A percentile compares a stretch with the other conserved stretches of the same genome.
Conservation (phyloP, 2,329 filamentous ascomycete species). For the Colletotrichum sp. region DNA sequence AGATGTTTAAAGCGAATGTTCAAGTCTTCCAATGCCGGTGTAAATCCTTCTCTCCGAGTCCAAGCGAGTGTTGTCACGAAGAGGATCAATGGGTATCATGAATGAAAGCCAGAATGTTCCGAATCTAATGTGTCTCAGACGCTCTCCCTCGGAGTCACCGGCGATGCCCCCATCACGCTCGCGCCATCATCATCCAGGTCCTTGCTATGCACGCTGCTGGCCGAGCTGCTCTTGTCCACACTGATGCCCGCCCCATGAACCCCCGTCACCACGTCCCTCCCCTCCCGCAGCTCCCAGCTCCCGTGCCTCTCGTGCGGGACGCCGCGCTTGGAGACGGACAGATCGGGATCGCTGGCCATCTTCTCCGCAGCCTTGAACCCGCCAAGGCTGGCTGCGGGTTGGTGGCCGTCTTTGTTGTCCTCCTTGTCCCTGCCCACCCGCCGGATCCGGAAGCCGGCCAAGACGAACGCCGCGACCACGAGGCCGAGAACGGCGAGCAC, state of each 20-base stretch:
- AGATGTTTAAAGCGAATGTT: not conserved
- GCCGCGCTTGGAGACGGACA: constrained; percentile 38
- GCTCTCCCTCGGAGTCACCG: constrained; percentile 43
- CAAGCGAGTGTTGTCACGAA: not conserved
- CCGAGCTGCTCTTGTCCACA: constrained; percentile 26
- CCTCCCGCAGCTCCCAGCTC: constrained; percentile 52
- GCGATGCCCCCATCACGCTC: constrained; percentile 36
- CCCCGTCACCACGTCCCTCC: constrained; percentile 15
- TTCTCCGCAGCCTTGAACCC: constrained; percentile 53
- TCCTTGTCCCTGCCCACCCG: constrained; percentile 10
- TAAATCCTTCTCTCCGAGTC: not conserved
- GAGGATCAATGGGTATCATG: constrained; percentile 20
- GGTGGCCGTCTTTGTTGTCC: constrained; percentile 7
- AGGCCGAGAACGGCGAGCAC: constrained; percentile 41
- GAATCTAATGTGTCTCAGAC: constrained; percentile 30
- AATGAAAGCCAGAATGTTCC: constrained; percentile 7
- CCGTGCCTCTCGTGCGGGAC: constrained; percentile 49
- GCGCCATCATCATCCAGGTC: constrained; percentile 37
- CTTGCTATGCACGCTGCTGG: constrained; percentile 17
- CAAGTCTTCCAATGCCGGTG: not conserved
- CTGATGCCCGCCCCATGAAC: constrained; percentile 23
- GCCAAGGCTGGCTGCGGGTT: constrained; percentile 26
- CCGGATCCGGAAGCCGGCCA: constrained; percentile 38
- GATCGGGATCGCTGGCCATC: constrained; percentile 47
- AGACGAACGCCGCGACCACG: constrained; percentile 33